phyloP scores from a whole-genome alignment of 768 basidiomycete species.

The Hygrophoropsis aurantiaca region DNA sequence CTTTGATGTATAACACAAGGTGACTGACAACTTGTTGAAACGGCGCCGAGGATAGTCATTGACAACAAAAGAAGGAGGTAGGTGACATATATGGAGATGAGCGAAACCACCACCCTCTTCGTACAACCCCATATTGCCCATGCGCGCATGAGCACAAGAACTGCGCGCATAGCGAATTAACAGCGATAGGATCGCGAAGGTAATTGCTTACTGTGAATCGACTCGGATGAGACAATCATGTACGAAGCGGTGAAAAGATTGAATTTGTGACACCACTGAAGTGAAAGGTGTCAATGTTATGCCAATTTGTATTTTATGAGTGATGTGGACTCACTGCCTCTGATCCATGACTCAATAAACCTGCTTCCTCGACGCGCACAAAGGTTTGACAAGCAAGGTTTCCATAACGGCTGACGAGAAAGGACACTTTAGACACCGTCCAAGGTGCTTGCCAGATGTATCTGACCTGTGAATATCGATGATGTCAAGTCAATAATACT shows the following conservation, averaged over 20 bases:
- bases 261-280: conserved; percentile 17
- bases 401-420: not conserved
- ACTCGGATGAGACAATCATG: conserved; percentile 15
- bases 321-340: conserved; percentile 7
- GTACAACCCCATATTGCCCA: not conserved
- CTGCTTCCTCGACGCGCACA: conserved; percentile 9
- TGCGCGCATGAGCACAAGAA: not conserved
- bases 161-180: no score
- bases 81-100: conserved; percentile 8
- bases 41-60: not conserved
- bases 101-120: not conserved
- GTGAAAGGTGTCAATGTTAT: no score
- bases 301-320: no score
- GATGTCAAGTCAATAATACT: not conserved
- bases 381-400: not conserved
- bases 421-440: not conserved
- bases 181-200: no score
- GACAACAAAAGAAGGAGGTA: not conserved
- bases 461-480: not conserved
- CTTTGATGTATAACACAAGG: no score
- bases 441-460: not conserved
- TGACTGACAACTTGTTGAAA: not conserved
- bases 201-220: conserved; percentile 24
- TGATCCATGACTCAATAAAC: conserved; percentile 14
- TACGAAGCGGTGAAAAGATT: not conserved